These are phyloP conservation scores for Colletotrichum destructivum DNA, from an alignment of 2,329 filamentous ascomycete species.

Conservation along the genomic window DNA sequence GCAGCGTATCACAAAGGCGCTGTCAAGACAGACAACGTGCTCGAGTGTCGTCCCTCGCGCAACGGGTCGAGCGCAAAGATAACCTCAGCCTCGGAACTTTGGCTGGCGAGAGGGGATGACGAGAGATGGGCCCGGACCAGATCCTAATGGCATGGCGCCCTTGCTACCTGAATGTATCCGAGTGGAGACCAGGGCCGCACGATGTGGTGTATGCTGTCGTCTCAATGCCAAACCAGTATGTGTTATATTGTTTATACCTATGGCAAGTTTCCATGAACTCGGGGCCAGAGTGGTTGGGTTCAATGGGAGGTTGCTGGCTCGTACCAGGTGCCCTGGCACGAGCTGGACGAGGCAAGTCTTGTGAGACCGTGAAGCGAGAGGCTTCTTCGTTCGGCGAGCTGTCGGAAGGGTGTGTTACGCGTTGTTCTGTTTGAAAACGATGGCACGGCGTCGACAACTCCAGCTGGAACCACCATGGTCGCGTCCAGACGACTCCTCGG, in stretches of 20 bases:
- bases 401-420: background rate
- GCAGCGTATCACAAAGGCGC: background rate
- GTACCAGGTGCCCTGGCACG: background rate
- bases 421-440: too few relatives aligned
- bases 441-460: background rate
- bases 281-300: background rate
- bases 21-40: background rate
- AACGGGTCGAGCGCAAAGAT: slow-evolving; percentile 3
- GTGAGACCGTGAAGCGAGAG: background rate
- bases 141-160: background rate
- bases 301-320: too few relatives aligned
- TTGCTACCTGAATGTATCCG: background rate
- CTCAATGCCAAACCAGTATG: background rate
- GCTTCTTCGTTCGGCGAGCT: background rate
- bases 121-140: background rate
- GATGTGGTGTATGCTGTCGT: background rate
- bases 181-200: background rate
- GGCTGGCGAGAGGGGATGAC: background rate
- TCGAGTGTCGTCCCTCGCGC: background rate
- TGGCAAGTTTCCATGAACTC: background rate
- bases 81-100: slow-evolving; percentile 14
- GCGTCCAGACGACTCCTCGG: background rate
- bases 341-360: background rate
- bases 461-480: background rate
- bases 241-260: background rate